These are phyloP conservation scores for Graphilbum fragrans DNA, from an alignment of 2,329 filamentous ascomycete genomes.

Conservation along the genomic window DNA sequence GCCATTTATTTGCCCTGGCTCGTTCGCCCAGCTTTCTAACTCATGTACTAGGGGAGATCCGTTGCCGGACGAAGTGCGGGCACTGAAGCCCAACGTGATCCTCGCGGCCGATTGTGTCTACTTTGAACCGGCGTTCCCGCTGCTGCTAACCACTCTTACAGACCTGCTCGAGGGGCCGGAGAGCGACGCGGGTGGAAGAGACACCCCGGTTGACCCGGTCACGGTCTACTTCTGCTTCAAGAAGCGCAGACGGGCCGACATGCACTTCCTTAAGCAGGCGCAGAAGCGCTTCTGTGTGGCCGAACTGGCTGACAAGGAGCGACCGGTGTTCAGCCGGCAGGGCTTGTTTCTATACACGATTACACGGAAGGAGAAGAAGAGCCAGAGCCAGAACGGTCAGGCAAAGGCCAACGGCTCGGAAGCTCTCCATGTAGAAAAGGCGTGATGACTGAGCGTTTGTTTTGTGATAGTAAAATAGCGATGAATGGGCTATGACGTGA, in stretches of 20 bases:
- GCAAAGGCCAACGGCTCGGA: not conserved
- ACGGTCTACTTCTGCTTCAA: conserved; percentile 84
- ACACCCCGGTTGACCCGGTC: conserved; percentile 19
- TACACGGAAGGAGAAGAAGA: conserved; percentile 21
- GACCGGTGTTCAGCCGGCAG: conserved; percentile 42
- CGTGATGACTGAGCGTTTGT: no score
- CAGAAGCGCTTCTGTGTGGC: conserved; percentile 53
- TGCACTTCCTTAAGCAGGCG: conserved; percentile 61
- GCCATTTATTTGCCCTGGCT: not conserved
- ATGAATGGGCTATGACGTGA: no score
- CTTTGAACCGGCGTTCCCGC: conserved; percentile 88
- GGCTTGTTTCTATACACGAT: conserved; percentile 51
- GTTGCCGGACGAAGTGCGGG: conserved; percentile 37
- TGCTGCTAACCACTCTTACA: conserved; percentile 67
- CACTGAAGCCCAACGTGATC: conserved; percentile 61
- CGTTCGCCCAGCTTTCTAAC: not conserved
- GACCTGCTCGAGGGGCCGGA: conserved; percentile 57
- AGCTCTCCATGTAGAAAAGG: not conserved
- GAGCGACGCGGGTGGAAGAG: not conserved
- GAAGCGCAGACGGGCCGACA: conserved; percentile 70
- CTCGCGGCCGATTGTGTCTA: conserved; percentile 97
- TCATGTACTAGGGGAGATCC: conserved; percentile 42
- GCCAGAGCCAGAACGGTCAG: no score
- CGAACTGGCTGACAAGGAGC: conserved; percentile 50
- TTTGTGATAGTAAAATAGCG: no score